A percentile compares a stretch with the other conserved stretches of the same genome.
phyloP scores from a whole-genome alignment of 129 eudicot species.

The Flaveria bidentis region DNA sequence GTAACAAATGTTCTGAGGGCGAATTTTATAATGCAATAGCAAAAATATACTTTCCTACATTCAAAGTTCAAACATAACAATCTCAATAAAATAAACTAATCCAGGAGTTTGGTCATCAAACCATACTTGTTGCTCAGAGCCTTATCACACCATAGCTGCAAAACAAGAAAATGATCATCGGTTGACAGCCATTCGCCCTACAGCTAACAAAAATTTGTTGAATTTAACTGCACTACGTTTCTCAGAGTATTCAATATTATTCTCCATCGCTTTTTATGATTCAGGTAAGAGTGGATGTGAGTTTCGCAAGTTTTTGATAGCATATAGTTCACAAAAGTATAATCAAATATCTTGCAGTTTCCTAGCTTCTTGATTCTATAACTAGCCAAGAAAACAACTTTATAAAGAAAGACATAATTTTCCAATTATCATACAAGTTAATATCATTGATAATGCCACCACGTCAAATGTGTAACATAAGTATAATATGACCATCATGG shows the following conservation, averaged over 20 bases:
- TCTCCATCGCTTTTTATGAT: not conserved
- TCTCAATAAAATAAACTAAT: not conserved
- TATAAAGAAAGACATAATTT: not conserved
- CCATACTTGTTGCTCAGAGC: conserved; percentile 23
- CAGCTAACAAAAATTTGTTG: not conserved
- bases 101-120: conserved; percentile 4
- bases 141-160: conserved; percentile 32
- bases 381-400: not conserved
- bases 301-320: not conserved
- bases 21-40: conserved; percentile 18
- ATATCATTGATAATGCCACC: not conserved
- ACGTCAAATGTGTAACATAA: not conserved
- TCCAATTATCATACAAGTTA: not conserved
- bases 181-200: not conserved
- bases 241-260: not conserved
- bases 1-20: not conserved
- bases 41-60: conserved; percentile 12
- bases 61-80: conserved; percentile 19
- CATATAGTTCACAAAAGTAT: not conserved
- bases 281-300: not conserved
- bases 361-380: not conserved
- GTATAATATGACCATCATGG: not conserved
- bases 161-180: conserved; percentile 22
- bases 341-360: not conserved
- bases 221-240: not conserved